Conservation (phyloP, 2,329 filamentous ascomycete species). For the Phaeosphaeriaceae sp. region DNA sequence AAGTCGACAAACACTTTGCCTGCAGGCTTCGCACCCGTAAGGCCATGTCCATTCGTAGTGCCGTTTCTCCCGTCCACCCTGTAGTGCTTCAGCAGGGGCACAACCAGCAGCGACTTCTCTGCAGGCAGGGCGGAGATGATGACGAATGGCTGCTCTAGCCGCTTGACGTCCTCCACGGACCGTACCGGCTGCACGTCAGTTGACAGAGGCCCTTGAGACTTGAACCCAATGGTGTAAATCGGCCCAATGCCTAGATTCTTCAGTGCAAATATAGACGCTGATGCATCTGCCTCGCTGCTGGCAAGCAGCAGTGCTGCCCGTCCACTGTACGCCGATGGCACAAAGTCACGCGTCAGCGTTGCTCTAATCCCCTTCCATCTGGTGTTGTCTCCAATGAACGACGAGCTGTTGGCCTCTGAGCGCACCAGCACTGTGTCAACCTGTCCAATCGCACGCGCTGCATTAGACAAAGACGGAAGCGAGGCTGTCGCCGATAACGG, state of each 20-base stretch:
- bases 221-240: constrained; percentile 86
- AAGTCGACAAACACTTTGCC: constrained; percentile 82
- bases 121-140: constrained; percentile 81
- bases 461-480: constrained; percentile 73
- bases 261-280: constrained; percentile 79
- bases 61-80: constrained; percentile 56
- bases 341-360: constrained; percentile 80
- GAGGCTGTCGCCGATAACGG: constrained; percentile 68
- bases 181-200: constrained; percentile 70
- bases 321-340: constrained; percentile 80
- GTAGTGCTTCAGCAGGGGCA: constrained; percentile 79
- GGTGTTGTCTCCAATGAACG: constrained; percentile 79
- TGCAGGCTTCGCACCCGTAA: constrained; percentile 31
- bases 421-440: constrained; percentile 81
- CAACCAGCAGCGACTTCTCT: constrained; percentile 80
- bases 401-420: constrained; percentile 47
- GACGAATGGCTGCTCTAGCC: constrained; percentile 79
- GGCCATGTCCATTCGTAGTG: constrained; percentile 29
- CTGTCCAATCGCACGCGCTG: constrained; percentile 79
- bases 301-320: constrained; percentile 80
- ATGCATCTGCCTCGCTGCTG: constrained; percentile 76
- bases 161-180: constrained; percentile 80
- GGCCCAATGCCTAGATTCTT: constrained; percentile 78
- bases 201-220: constrained; percentile 65
- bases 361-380: constrained; percentile 86